Conservation (phyloP, 371 early-diverging fungal genomes). For the Circinella minor region DNA sequence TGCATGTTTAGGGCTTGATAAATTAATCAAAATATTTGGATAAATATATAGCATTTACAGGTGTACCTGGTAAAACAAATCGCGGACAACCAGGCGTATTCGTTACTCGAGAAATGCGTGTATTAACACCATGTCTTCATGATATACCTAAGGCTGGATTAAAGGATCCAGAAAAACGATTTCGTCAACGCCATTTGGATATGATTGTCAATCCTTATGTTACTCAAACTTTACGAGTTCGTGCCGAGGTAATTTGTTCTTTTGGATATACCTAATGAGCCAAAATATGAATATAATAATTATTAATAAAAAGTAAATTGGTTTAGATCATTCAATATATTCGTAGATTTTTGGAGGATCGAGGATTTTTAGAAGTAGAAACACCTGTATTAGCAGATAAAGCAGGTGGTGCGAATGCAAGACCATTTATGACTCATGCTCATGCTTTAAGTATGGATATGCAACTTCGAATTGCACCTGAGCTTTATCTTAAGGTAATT, state of each 20-base stretch:
- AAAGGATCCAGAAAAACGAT: constrained; percentile 80
- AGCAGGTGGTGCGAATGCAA: constrained; percentile 96
- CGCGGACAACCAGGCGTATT: constrained; percentile 86
- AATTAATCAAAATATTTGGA: neutral
- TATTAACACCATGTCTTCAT: constrained; percentile 91
- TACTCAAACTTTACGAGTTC: constrained; percentile 54
- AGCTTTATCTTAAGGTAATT: constrained; percentile 88
- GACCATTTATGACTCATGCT: constrained; percentile 90
- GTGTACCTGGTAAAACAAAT: constrained; percentile 80
- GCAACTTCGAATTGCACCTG: constrained; percentile 94
- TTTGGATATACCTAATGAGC: too few species aligned
- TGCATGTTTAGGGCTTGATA: neutral
- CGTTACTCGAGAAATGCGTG: constrained; percentile 54
- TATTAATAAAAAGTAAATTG: too few species aligned
- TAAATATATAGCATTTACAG: constrained; percentile 60
- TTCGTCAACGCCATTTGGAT: constrained; percentile 89
- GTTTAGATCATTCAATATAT: constrained; percentile 75
- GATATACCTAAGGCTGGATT: constrained; percentile 79
- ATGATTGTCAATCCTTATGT: constrained; percentile 83
- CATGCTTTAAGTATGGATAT: constrained; percentile 83
- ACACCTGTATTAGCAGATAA: constrained; percentile 91
- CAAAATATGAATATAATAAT: too few species aligned
- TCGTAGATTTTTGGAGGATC: constrained; percentile 76
- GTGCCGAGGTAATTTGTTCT: constrained; percentile 47
- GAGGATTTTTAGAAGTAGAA: constrained; percentile 95